phyloP scores from a whole-genome alignment of 1,284 basidiomycete genomes.

The Chiua sp. region DNA sequence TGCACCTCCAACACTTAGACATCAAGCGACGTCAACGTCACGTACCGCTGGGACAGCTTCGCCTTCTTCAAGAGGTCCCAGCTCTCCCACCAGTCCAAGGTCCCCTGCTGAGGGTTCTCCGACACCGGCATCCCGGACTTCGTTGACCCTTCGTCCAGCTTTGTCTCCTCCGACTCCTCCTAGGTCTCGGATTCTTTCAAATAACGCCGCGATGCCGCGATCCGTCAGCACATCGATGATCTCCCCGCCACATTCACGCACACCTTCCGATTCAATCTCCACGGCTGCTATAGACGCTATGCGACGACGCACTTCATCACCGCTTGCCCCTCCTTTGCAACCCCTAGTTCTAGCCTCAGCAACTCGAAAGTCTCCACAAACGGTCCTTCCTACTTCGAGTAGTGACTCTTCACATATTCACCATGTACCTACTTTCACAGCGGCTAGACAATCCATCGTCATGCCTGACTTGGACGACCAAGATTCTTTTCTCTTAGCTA shows the following conservation, averaged over 20 bases:
- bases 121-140: constrained; percentile 44
- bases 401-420: constrained; percentile 46
- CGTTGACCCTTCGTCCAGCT: constrained; percentile 44
- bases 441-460: constrained; percentile 44
- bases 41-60: constrained; percentile 51
- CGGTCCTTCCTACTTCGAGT: constrained; percentile 50
- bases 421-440: constrained; percentile 29
- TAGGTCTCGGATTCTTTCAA: constrained; percentile 50
- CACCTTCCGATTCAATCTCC: constrained; percentile 55
- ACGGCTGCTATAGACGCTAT: constrained; percentile 43
- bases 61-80: constrained; percentile 50
- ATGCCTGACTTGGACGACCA: constrained; percentile 51
- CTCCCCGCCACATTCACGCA: constrained; percentile 43
- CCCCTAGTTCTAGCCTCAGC: constrained; percentile 44
- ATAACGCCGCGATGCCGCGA: constrained; percentile 42
- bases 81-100: constrained; percentile 44
- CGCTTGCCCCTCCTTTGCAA: constrained; percentile 44
- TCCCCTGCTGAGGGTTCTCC: constrained; percentile 44
- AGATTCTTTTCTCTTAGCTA: constrained; percentile 72
- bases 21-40: constrained; percentile 75
- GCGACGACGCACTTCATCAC: constrained; percentile 59
- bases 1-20: constrained; percentile 75
- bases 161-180: constrained; percentile 51
- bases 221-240: constrained; percentile 41
- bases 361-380: constrained; percentile 52